Percentiles rank a stretch among this genome's conserved stretches.
phyloP scores from a whole-genome alignment of 805 yeast species.

The Kazachstania martiniae region DNA sequence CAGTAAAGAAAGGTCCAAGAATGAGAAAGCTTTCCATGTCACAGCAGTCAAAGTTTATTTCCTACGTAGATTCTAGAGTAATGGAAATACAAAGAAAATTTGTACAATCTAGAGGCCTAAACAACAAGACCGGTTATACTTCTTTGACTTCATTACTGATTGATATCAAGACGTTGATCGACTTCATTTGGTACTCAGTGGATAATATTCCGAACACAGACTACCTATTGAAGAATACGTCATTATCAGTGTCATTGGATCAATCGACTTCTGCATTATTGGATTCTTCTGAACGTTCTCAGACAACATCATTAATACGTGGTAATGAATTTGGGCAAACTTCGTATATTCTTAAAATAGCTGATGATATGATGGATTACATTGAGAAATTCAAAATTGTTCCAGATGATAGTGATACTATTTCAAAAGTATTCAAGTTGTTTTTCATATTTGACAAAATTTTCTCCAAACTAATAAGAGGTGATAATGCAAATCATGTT shows the following conservation, averaged over 20 bases:
- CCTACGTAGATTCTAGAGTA: slow-evolving; percentile 44
- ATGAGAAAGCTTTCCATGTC: slow-evolving; percentile 27
- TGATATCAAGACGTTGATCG: slow-evolving; percentile 40
- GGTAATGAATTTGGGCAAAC: slow-evolving; percentile 47
- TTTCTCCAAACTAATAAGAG: slow-evolving; percentile 31
- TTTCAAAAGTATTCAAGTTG: slow-evolving; percentile 30
- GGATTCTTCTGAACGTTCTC: not conserved
- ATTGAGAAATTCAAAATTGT: slow-evolving; percentile 34
- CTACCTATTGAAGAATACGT: slow-evolving; percentile 3
- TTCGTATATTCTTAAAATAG: slow-evolving; percentile 48
- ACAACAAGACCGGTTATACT: slow-evolving; percentile 23
- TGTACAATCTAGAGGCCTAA: slow-evolving; percentile 33
- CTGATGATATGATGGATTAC: slow-evolving; percentile 60
- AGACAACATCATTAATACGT: not conserved
- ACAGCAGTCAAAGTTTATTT: slow-evolving; percentile 48
- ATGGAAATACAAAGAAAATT: slow-evolving; percentile 46
- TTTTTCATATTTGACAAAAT: slow-evolving; percentile 32
- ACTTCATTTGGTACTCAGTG: slow-evolving; percentile 54
- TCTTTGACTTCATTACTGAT: slow-evolving; percentile 28
- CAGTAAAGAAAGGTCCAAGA: not conserved
- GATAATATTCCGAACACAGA: slow-evolving; percentile 27
- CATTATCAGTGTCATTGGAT: too few relatives aligned
- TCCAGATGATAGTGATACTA: slow-evolving; percentile 15
- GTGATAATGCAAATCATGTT: slow-evolving; percentile 25
- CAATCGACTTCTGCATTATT: too few relatives aligned